Conservation (phyloP, 140 eudicot genomes). For the Cichorium intybus region DNA sequence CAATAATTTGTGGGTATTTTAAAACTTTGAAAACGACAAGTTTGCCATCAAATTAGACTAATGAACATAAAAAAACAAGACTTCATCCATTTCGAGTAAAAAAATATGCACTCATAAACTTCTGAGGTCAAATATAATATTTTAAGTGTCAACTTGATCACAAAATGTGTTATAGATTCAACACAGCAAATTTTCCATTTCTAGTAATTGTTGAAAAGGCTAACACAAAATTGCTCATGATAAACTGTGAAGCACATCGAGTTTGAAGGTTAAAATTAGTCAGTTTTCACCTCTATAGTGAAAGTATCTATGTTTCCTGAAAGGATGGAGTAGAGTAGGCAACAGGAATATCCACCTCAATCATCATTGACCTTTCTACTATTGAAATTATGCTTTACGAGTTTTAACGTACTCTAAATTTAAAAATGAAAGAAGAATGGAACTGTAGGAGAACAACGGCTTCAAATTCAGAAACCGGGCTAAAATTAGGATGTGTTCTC, state of each 20-base stretch:
- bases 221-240: not conserved
- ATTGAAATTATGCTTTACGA: slow-evolving; percentile 10
- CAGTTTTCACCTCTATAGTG: not conserved
- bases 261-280: not conserved
- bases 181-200: slow-evolving; percentile 11
- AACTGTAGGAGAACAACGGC: not conserved
- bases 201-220: slow-evolving; percentile 3
- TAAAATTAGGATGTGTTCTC: slow-evolving; percentile 1
- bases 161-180: slow-evolving; percentile 6
- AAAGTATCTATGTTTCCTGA: not conserved
- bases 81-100: slow-evolving; percentile 23
- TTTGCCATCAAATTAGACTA: slow-evolving; percentile 26
- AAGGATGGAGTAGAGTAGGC: not conserved
- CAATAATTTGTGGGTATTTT: slow-evolving; percentile 20
- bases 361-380: slow-evolving; percentile 17
- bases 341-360: not conserved
- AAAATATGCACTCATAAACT: slow-evolving; percentile 9
- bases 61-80: slow-evolving; percentile 18
- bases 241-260: slow-evolving; percentile 6
- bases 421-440: slow-evolving; percentile 1
- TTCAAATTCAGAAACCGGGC: not conserved
- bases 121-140: slow-evolving; percentile 1
- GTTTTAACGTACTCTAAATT: not conserved
- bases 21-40: slow-evolving; percentile 35
- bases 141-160: slow-evolving; percentile 1